phyloP scores from a whole-genome alignment of 2,329 filamentous ascomycete species.

The Claviceps quebecensis region DNA sequence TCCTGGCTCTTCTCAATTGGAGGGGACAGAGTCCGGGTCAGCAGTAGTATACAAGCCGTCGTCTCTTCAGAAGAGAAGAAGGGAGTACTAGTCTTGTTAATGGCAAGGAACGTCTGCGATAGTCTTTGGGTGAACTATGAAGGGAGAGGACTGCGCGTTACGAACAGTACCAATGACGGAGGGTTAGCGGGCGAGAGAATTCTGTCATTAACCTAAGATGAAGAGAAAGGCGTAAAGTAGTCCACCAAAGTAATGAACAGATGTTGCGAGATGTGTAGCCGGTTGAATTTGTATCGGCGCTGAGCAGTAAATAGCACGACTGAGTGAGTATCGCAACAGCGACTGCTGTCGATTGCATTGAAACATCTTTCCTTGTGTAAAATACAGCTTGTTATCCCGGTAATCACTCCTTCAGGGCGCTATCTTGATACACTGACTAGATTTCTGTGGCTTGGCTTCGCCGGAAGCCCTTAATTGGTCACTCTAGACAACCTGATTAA shows the following conservation, averaged over 20 bases:
- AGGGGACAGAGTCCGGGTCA: not conserved
- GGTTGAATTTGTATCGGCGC: not conserved
- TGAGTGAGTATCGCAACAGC: not conserved
- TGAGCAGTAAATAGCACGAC: not conserved
- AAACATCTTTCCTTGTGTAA: not conserved
- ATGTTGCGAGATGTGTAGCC: not conserved
- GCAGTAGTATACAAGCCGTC: conserved; percentile 17
- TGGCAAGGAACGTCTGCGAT: not conserved
- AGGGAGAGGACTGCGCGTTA: not conserved
- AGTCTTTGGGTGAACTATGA: not conserved
- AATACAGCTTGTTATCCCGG: not conserved
- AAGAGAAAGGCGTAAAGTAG: not conserved
- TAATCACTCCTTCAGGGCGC: not conserved
- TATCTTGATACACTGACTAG: too few species aligned
- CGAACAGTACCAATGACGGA: not conserved
- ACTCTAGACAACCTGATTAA: not conserved
- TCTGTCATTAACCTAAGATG: not conserved
- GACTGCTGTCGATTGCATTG: not conserved
- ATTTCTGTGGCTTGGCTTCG: too few species aligned
- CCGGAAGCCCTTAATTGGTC: too few species aligned
- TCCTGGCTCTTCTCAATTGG: too few species aligned
- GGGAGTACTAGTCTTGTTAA: too few species aligned
- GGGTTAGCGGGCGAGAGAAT: not conserved
- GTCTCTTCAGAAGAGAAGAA: conserved; percentile 11
- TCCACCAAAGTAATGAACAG: not conserved